phyloP scores from a whole-genome alignment of 768 basidiomycete species.

The Hysterangium stoloniferum region DNA sequence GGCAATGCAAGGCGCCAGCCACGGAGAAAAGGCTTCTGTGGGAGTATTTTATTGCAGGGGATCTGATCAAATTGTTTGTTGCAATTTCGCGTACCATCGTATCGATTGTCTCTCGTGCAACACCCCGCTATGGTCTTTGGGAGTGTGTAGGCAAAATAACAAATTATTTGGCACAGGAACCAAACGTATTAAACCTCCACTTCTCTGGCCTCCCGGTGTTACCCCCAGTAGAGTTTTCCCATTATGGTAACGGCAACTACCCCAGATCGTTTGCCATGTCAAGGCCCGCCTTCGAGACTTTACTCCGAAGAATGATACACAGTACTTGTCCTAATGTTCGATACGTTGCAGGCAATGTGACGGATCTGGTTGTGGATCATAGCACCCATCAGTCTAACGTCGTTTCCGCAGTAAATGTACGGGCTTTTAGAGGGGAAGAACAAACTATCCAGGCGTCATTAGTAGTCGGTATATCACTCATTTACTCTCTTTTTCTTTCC shows the following conservation, averaged over 20 bases:
- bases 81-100: too few relatives aligned
- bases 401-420: conserved; percentile 1
- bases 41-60: too few relatives aligned
- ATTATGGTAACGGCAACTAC: conserved; percentile 12
- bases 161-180: too few relatives aligned
- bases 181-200: too few relatives aligned
- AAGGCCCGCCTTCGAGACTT: conserved; percentile 24
- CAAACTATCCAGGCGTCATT: conserved; percentile 15
- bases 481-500: neutral
- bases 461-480: conserved; percentile 17
- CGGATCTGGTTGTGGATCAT: conserved; percentile 17
- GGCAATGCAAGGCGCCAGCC: too few relatives aligned
- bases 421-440: neutral
- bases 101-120: too few relatives aligned
- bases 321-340: conserved; percentile 18
- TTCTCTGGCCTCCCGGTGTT: neutral
- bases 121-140: too few relatives aligned
- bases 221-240: neutral
- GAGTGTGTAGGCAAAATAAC: too few relatives aligned
- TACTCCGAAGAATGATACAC: conserved; percentile 23
- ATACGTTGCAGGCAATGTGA: conserved; percentile 23
- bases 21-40: too few relatives aligned
- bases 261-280: conserved; percentile 18
- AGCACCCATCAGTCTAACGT: conserved; percentile 4
- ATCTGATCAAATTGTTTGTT: too few relatives aligned